Base-by-base conservation (phyloP, 1,139 yeast genomes). In the Blastobotrys apis region DNA sequence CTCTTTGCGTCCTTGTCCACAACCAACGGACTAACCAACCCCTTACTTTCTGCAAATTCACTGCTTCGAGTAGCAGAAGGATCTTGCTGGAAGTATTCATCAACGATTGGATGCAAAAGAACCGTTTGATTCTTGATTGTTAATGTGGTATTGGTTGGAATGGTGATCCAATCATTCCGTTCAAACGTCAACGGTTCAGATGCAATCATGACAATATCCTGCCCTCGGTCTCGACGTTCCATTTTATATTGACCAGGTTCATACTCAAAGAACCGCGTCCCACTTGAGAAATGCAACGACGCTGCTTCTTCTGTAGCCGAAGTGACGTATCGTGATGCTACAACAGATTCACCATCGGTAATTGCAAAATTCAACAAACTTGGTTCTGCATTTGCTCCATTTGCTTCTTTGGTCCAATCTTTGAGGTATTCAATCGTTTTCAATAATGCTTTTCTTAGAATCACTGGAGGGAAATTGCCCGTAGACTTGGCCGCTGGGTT, bases 151-250 rank as follows among this genome's bases (percentile, higher is more conserved):
- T 92, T 92, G 3, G 97, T 84, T 1, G 97, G 98, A 1, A 92
- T 95, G 15, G 96, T 83, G 48, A 92, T 84, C 98, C 98, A 92
- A 66, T 92, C 98, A 33, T 92, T 92, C 47, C 98, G 71, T 67
- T 92, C 97, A 65, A 92, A 92, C 0, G 98, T 92, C 47, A 92
- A 72, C 0, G 98, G 98, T 60, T 92, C 98, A 29, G 95, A 83
- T 1, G 98, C 96, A 36, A 92, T 87, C 80, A 92, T 84, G n/a
- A 92, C 83, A 30, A 92, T 92, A 63, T 87, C 92, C 62, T 90
- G 97, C 6, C 94, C 85, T 42, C 97, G 73, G 63, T 90, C 95
- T 49, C 86, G 72, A 42, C 98, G 73, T 64, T 92, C 97, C 97
- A 92, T 88, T 56, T 86, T 78, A 68, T 87, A 92, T 56, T 87